Conservation (phyloP, 371 early-diverging fungal species). For the Rhizopus microsporus region DNA sequence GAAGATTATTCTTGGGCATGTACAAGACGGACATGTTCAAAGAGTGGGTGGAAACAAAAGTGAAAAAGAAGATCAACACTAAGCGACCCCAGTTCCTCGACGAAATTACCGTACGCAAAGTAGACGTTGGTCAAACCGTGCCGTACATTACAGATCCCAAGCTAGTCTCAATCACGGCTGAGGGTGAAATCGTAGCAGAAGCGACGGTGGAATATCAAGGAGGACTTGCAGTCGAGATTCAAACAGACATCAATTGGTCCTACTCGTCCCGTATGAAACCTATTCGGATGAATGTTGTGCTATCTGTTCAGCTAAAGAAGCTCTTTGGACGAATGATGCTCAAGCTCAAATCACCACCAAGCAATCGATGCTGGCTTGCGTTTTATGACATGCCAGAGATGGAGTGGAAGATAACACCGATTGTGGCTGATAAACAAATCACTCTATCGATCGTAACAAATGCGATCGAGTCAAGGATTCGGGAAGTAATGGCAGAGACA, state of each 20-base stretch:
- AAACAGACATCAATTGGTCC: conserved; percentile 55
- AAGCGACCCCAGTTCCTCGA: conserved; percentile 76
- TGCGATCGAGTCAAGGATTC: conserved; percentile 83
- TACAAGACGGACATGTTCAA: conserved; percentile 69
- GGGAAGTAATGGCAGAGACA: conserved; percentile 77
- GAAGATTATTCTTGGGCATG: conserved; percentile 72
- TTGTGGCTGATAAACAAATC: conserved; percentile 83
- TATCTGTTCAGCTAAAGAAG: conserved; percentile 69
- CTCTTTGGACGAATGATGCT: conserved; percentile 76
- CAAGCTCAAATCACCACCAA: conserved; percentile 81
- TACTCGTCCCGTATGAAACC: conserved; percentile 60
- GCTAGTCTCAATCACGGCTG: conserved; percentile 61
- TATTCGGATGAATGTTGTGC: conserved; percentile 72
- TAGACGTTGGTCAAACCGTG: conserved; percentile 76
- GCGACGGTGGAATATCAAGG: conserved; percentile 79
- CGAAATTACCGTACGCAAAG: conserved; percentile 74
- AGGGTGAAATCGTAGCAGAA: conserved; percentile 75
- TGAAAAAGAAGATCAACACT: conserved; percentile 64
- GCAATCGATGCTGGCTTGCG: conserved; percentile 88
- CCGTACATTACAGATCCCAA: conserved; percentile 79
- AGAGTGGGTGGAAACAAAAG: conserved; percentile 61
- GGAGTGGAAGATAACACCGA: conserved; percentile 78
- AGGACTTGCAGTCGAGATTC: conserved; percentile 71
- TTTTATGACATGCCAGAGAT: conserved; percentile 82
- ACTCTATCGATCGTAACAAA: conserved; percentile 75